Conservation (phyloP, 495 filamentous ascomycete genomes). For the Talaromyces proteolyticus region DNA sequence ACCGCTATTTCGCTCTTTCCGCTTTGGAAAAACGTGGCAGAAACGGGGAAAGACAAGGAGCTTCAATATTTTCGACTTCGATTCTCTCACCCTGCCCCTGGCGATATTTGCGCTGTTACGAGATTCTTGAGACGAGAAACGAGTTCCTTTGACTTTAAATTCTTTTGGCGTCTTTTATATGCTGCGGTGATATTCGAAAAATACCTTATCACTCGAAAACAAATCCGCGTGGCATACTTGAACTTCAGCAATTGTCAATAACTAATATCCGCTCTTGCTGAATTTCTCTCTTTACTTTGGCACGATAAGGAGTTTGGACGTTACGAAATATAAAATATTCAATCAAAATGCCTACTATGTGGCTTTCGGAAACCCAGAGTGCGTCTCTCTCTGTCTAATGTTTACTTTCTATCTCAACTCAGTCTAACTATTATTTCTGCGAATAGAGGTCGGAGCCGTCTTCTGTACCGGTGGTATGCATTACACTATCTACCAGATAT, state of each 20-base stretch:
- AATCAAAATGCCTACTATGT: slow-evolving; percentile 67
- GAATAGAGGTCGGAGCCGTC: slow-evolving; percentile 83
- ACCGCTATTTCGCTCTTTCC: neutral
- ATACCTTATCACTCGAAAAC: neutral
- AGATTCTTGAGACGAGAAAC: neutral
- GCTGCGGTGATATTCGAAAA: neutral
- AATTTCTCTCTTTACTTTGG: too few relatives aligned
- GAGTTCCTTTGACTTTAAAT: neutral
- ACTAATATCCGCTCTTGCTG: too few relatives aligned
- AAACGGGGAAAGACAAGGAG: slow-evolving; percentile 2
- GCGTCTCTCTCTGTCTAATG: slow-evolving; percentile 22
- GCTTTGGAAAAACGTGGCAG: slow-evolving; percentile 5
- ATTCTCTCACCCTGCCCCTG: neutral
- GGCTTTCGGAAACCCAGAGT: slow-evolving; percentile 96
- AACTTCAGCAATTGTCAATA: too few relatives aligned
- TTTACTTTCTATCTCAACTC: neutral
- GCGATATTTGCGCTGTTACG: neutral
- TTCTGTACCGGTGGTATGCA: slow-evolving; percentile 94
- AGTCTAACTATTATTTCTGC: neutral
- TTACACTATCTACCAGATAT: slow-evolving; percentile 3
- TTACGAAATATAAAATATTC: neutral
- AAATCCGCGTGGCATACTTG: too few relatives aligned
- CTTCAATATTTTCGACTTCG: neutral
- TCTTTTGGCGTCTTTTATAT: neutral
- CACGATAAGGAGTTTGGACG: too few relatives aligned